These are phyloP conservation scores for Phytophthora citricola DNA, from an alignment of 352 stramenopile genomes.

Conservation along the genomic window DNA sequence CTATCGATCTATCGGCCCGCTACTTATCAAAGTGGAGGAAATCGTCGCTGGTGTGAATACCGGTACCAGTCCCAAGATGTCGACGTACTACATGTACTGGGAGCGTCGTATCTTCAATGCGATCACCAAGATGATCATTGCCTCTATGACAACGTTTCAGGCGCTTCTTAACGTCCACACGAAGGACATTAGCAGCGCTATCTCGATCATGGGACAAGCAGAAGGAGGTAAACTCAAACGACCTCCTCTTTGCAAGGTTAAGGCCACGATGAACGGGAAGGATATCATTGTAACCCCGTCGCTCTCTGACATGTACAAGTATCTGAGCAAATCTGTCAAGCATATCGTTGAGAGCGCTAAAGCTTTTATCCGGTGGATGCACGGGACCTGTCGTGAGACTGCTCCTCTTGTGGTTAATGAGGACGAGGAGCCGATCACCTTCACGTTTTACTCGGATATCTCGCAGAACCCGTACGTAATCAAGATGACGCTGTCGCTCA, in stretches of 20 bases:
- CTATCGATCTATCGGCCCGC: slow-evolving; percentile 92
- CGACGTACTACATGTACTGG: slow-evolving; percentile 98
- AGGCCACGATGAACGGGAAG: slow-evolving; percentile 95
- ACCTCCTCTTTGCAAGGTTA: slow-evolving; percentile 93
- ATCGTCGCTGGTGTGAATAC: slow-evolving; percentile 95
- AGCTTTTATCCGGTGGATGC: slow-evolving; percentile 95
- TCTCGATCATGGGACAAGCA: slow-evolving; percentile 53
- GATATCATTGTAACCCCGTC: slow-evolving; percentile 95
- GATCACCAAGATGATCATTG: slow-evolving; percentile 97
- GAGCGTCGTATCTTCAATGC: slow-evolving; percentile 97
- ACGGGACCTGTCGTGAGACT: slow-evolving; percentile 94
- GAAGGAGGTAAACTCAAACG: slow-evolving; percentile 80
- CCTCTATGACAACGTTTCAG: slow-evolving; percentile 95
- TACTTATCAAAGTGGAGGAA: slow-evolving; percentile 97
- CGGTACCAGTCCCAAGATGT: slow-evolving; percentile 89
- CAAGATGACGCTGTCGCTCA: slow-evolving; percentile 94
- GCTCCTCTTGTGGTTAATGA: slow-evolving; percentile 89
- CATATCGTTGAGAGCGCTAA: slow-evolving; percentile 96
- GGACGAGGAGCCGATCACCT: slow-evolving; percentile 94
- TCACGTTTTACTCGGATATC: slow-evolving; percentile 96
- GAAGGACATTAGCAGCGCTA: slow-evolving; percentile 76
- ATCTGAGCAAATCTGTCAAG: slow-evolving; percentile 94
- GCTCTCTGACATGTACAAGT: slow-evolving; percentile 96
- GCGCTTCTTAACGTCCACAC: slow-evolving; percentile 91
- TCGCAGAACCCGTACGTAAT: slow-evolving; percentile 96